Evolutionary conservation across 305 asterid genomes (phyloP).

Genomic region (Stenogyne calaminthoides): DNA sequence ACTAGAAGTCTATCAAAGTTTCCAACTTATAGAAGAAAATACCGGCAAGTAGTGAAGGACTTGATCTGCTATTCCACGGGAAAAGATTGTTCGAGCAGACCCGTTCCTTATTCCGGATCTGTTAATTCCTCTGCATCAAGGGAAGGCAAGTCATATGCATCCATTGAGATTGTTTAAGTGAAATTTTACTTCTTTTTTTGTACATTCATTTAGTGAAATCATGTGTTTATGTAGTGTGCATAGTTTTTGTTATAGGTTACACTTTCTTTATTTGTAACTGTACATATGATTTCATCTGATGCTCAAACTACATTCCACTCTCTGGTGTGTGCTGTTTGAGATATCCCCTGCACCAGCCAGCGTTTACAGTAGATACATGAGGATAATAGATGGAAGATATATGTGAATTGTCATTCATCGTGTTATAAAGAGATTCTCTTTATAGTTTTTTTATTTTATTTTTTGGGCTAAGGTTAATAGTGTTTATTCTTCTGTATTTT

Average conservation of each 20-base stretch:
- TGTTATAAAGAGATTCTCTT: neutral
- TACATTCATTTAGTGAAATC: conserved; percentile 10
- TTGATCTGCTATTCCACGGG: conserved; percentile 41
- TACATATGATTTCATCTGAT: neutral
- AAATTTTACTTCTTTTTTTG: conserved; percentile 15
- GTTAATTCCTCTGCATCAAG: conserved; percentile 32
- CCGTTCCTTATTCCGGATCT: conserved; percentile 44
- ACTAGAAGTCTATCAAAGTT: conserved; percentile 59
- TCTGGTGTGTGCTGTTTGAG: neutral
- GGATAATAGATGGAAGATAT: neutral
- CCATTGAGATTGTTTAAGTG: conserved; percentile 58
- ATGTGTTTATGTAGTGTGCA: neutral
- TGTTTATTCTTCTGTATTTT: neutral
- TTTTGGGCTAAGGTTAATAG: too few species aligned
- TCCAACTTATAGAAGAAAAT: conserved; percentile 83
- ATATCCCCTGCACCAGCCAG: neutral
- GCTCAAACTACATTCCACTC: neutral
- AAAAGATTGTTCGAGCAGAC: conserved; percentile 44
- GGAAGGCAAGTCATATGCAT: conserved; percentile 45
- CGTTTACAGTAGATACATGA: neutral
- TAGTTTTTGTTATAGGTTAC: conserved; percentile 16
- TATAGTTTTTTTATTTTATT: too few species aligned
- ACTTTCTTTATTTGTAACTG: conserved; percentile 7
- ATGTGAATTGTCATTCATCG: neutral
- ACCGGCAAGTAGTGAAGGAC: conserved; percentile 75